Percentiles rank a stretch among this genome's conserved stretches.
These are phyloP conservation scores for Bipolaris victoriae DNA, from an alignment of 2,329 filamentous ascomycete species.

Conservation along the genomic window DNA sequence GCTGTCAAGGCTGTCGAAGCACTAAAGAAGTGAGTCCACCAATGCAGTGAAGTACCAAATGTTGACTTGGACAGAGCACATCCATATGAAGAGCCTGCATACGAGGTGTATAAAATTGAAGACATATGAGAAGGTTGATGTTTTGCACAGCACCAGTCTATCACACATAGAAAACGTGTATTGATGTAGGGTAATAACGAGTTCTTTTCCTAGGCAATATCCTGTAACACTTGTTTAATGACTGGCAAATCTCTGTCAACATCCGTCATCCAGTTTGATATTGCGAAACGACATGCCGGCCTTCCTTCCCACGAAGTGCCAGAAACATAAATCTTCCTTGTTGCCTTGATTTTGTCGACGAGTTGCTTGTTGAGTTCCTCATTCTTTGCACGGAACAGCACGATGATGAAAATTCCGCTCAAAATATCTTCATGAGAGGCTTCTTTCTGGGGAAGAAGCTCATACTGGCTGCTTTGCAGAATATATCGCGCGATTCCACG, in stretches of 20 bases:
- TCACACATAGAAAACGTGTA: too few species aligned
- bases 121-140: slow-evolving; percentile 42
- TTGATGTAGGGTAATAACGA: neutral
- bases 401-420: slow-evolving; percentile 69
- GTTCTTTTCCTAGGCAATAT: slow-evolving; percentile 23
- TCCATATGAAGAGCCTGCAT: slow-evolving; percentile 55
- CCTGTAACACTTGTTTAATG: slow-evolving; percentile 67
- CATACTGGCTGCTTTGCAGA: slow-evolving; percentile 65
- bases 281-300: slow-evolving; percentile 79
- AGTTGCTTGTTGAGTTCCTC: slow-evolving; percentile 67
- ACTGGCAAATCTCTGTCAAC: slow-evolving; percentile 69
- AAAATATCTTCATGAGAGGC: slow-evolving; percentile 51
- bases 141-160: neutral
- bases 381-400: slow-evolving; percentile 78
- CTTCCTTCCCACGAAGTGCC: slow-evolving; percentile 78
- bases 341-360: slow-evolving; percentile 74
- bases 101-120: slow-evolving; percentile 56
- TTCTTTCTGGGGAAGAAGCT: slow-evolving; percentile 64
- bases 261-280: slow-evolving; percentile 83
- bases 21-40: slow-evolving; percentile 62
- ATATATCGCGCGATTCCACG: slow-evolving; percentile 71
- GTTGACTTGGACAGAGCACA: slow-evolving; percentile 44
- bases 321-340: slow-evolving; percentile 78
- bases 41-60: slow-evolving; percentile 18
- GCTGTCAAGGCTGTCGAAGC: slow-evolving; percentile 64